These are phyloP conservation scores for Ogataea angusta DNA, from an alignment of 805 yeast genomes.

Conservation along the genomic window DNA sequence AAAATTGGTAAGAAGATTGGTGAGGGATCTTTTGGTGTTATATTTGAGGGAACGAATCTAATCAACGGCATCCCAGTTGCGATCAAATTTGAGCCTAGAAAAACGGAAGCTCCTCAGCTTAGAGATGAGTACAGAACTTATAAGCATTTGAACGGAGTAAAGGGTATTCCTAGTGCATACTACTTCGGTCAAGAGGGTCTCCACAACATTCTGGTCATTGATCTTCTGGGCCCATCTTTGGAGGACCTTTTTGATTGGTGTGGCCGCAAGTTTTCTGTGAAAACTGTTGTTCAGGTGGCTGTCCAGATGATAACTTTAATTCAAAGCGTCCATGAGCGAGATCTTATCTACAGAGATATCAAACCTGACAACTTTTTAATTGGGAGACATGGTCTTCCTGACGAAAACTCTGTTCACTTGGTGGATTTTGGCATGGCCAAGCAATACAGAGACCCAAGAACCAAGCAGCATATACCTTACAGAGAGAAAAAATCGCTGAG, in stretches of 20 bases:
- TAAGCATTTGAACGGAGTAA: constrained; percentile 74
- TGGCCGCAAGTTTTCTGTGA: constrained; percentile 80
- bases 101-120: constrained; percentile 95
- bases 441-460: constrained; percentile 93
- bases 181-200: constrained; percentile 98
- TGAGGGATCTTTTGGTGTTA: constrained; percentile 97
- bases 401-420: constrained; percentile 80
- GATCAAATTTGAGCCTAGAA: constrained; percentile 94
- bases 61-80: constrained; percentile 93
- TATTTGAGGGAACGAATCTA: constrained; percentile 92
- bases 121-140: constrained; percentile 97
- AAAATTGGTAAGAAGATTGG: constrained; percentile 97
- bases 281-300: constrained; percentile 91
- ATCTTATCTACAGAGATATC: constrained; percentile 91
- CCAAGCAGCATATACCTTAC: constrained; percentile 94
- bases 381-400: constrained; percentile 81
- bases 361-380: constrained; percentile 96
- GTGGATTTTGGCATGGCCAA: constrained; percentile 99
- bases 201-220: constrained; percentile 92
- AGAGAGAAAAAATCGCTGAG: constrained; percentile 92
- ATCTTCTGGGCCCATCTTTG: constrained; percentile 89
- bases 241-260: constrained; percentile 99
- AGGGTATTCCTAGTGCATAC: constrained; percentile 94
- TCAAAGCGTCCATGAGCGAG: constrained; percentile 83
- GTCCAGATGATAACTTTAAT: constrained; percentile 90